Evolutionary conservation across 345 rosid species (phyloP).

Genomic region (Orychophragmus violaceus): DNA sequence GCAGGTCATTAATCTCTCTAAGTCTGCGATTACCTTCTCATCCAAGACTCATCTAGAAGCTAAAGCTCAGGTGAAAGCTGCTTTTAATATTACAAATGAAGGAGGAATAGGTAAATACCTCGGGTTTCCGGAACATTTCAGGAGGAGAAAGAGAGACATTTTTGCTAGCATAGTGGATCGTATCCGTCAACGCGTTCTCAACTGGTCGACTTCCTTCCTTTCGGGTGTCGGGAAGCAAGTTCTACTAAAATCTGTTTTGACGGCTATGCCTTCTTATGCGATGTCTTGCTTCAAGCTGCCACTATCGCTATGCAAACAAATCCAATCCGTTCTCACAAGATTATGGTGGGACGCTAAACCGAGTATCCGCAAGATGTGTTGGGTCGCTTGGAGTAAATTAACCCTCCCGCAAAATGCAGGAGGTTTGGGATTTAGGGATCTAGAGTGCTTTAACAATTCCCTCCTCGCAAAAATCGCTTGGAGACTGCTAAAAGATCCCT

Average conservation of each 20-base stretch:
- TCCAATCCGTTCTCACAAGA: not conserved
- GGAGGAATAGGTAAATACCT: not conserved
- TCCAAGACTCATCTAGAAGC: fast-evolving
- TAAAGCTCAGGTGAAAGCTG: fast-evolving
- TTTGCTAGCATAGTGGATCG: not conserved
- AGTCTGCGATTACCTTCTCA: not conserved
- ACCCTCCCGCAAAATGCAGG: not conserved
- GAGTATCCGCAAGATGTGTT: not conserved
- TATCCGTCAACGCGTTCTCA: not conserved
- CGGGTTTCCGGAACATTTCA: not conserved
- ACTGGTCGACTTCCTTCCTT: not conserved
- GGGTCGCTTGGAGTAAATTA: not conserved
- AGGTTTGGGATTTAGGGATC: not conserved
- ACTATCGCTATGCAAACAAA: not conserved
- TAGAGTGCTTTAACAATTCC: not conserved
- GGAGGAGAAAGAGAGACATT: not conserved
- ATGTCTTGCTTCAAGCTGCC: not conserved
- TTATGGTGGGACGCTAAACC: not conserved
- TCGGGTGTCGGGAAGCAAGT: not conserved
- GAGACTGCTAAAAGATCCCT: not conserved
- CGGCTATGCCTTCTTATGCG: not conserved
- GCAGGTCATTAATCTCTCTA: fast-evolving
- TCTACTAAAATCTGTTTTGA: not conserved
- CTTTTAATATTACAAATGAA: fast-evolving
- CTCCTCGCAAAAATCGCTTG: not conserved